phyloP scores from a whole-genome alignment of 2,329 filamentous ascomycete species.

The Hymenoscyphus albidus region DNA sequence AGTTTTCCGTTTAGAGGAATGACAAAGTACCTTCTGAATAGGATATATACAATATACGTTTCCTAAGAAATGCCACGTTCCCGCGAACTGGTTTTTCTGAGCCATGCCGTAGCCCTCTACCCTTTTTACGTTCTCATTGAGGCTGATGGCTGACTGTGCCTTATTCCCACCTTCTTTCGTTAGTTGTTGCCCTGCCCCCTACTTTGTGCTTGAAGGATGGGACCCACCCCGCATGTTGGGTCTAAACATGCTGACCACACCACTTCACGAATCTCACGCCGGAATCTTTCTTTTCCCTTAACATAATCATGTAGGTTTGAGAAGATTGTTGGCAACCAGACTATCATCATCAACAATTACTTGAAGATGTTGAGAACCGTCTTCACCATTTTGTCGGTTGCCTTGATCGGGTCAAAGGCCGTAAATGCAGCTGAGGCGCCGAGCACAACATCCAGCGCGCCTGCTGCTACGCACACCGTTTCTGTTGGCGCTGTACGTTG shows the following conservation, averaged over 20 bases:
- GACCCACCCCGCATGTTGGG: conserved; percentile 15
- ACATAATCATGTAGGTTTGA: conserved; percentile 14
- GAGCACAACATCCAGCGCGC: conserved; percentile 21
- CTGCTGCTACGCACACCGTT: conserved; percentile 29
- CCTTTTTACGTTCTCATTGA: not conserved
- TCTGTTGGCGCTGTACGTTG: conserved; percentile 34
- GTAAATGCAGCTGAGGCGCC: conserved; percentile 12
- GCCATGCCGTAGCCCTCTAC: conserved; percentile 3
- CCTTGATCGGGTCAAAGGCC: conserved; percentile 14
- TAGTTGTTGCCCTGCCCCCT: not conserved
- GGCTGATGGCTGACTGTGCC: conserved; percentile 8
- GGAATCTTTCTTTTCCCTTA: conserved; percentile 10
- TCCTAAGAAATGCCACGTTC: not conserved
- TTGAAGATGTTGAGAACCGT: conserved; percentile 20
- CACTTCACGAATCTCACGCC: conserved; percentile 5
- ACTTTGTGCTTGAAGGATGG: not conserved
- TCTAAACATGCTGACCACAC: conserved; percentile 8
- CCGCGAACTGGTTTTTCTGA: not conserved
- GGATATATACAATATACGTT: not conserved
- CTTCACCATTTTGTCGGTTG: conserved; percentile 16
- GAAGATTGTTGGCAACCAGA: not conserved
- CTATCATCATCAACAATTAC: conserved; percentile 10
- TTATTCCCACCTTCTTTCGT: conserved; percentile 5
- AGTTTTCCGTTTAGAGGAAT: not conserved
- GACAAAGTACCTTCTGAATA: not conserved